Conservation (phyloP, 2,329 filamentous ascomycete genomes). For the Helotiales sp. region DNA sequence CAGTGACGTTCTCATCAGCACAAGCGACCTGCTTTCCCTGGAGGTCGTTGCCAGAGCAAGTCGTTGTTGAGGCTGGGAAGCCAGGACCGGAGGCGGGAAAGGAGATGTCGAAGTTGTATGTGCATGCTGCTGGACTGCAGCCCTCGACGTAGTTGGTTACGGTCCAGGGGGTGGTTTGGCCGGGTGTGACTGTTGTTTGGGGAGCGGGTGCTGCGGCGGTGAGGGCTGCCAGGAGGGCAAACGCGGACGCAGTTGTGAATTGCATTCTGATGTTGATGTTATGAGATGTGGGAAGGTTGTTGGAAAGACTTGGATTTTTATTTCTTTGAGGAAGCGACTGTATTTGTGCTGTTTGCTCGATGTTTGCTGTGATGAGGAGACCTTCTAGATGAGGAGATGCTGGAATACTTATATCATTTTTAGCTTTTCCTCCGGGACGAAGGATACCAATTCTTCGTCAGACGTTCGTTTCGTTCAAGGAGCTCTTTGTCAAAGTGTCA, state of each 20-base stretch:
- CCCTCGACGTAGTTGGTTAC: conserved; percentile 1
- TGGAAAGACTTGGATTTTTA: not conserved
- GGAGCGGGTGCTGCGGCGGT: not conserved
- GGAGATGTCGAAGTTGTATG: conserved; percentile 12
- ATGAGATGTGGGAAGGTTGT: not conserved
- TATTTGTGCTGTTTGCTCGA: too few relatives aligned
- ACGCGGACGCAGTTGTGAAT: not conserved
- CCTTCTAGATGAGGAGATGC: too few relatives aligned
- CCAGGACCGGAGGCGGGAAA: not conserved
- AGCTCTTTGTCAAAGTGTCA: too few relatives aligned
- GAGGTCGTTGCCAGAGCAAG: conserved; percentile 6
- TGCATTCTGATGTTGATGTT: not conserved
- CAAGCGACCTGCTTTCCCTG: conserved; percentile 9
- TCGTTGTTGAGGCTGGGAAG: not conserved
- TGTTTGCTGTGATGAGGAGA: too few relatives aligned
- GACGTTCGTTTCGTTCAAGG: too few relatives aligned
- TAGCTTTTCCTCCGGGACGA: not conserved
- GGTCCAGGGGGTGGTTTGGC: not conserved
- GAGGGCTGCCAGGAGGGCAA: not conserved
- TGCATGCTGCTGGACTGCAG: conserved; percentile 12
- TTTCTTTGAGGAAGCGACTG: not conserved
- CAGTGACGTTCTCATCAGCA: not conserved
- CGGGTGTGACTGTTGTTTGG: conserved; percentile 6
- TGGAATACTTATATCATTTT: not conserved
- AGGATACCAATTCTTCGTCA: too few relatives aligned